phyloP scores from a whole-genome alignment of 257 asterid species.

The Lycium ferocissimum region DNA sequence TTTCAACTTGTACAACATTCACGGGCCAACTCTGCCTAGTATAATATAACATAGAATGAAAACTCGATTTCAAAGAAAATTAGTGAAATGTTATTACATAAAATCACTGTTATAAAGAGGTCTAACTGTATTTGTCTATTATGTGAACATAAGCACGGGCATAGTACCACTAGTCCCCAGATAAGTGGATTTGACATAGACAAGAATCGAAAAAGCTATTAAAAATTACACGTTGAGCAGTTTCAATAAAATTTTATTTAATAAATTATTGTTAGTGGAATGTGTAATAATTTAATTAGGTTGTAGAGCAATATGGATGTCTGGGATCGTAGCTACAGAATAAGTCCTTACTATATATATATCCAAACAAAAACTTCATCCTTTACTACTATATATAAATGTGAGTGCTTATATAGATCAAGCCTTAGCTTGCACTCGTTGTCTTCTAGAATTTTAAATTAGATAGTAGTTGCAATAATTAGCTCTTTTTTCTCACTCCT shows the following conservation, averaged over 20 bases:
- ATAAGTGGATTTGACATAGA: neutral
- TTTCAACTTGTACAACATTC: too few relatives aligned
- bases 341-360: neutral
- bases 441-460: neutral
- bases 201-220: neutral
- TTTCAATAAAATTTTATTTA: constrained; percentile 1
- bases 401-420: neutral
- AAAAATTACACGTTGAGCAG: constrained; percentile 10
- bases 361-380: neutral
- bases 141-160: too few relatives aligned
- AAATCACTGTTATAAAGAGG: too few relatives aligned
- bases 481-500: neutral
- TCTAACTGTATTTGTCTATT: too few relatives aligned
- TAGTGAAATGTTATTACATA: too few relatives aligned
- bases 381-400: neutral
- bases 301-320: constrained; percentile 8
- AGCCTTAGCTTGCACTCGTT: neutral
- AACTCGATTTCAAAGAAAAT: too few relatives aligned
- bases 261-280: neutral
- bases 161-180: too few relatives aligned
- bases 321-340: constrained; percentile 24
- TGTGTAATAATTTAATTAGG: neutral
- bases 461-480: neutral
- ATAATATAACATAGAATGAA: too few relatives aligned
- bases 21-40: too few relatives aligned